Base-by-base conservation (phyloP, 257 asterid species). In the Capsicum rhomboideum region DNA sequence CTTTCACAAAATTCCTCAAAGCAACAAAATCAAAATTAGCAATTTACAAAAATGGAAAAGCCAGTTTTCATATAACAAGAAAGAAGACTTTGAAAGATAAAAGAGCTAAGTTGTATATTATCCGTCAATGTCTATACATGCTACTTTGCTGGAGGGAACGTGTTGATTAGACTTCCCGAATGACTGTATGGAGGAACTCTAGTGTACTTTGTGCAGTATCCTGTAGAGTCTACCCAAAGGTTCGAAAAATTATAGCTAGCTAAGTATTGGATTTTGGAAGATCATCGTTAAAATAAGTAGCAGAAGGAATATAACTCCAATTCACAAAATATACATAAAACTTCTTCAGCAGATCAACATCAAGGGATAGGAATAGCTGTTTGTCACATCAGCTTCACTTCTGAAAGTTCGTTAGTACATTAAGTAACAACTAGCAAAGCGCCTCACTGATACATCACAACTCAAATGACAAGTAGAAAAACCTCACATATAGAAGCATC, bases 31-130 rank as follows among this genome's bases (percentile, higher is more conserved):
- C n/a, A n/a, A n/a, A 34, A 34, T 34, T 34, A 34, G 58, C 28
- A 61, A 37, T 50, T 18, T 16, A 85, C 26, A 82, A 83, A 83
- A 83, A 83, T 85, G 66, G 77, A 75, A 86, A 86, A 40, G 80
- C 77, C 10, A 82, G 85, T 56, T 56, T 59, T 68, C 23, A 44
- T 40, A 79, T 29, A 72, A 85, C 86, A 86, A 83, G 79, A 66
- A 82, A 85, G n/a, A 85, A 86, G 79, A 89, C 78, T 59, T 69
- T 91, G 88, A 91, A 90, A 89, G 88, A 91, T 87, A 87, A 89
- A 84, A 87, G 88, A 83, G 90, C 95, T 14, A 89, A 89, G 88
- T 37, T 90, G 21, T 92, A 90, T 80, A 91, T 93, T 54, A 88
- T 89, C 55, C 89, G 88, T n/a, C 88, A 82, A 66, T 93, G 95